Evolutionary conservation across 192 early-diverging fungal genomes (phyloP), one percentile per base, ranked within the genome.

Genomic region (Coemansia sp.): DNA sequence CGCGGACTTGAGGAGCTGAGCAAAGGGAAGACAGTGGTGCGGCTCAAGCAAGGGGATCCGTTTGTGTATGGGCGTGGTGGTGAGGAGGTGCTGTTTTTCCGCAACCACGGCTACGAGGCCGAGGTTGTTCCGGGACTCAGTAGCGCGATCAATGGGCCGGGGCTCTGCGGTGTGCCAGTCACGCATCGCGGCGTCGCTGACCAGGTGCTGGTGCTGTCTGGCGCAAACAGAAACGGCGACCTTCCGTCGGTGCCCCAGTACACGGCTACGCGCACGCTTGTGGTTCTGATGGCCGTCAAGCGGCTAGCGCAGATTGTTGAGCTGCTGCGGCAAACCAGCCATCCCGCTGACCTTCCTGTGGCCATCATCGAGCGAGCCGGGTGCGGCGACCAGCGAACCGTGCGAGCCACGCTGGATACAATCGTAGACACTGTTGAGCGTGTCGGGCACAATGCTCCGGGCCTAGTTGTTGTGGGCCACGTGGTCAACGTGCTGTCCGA

Each of bases 21-120:
- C 5, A 77, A 81, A 22, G 90, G 89, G 39, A 74, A 84, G 68
- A 80, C 69, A 4, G 96, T 98, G 5, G 91, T 95, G 49, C 82
- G 96, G 46, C 78, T 98, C 45, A 96, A 98, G 84, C 88, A 89
- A 48, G 96, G 96, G n/a, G 94, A 96, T 63, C 93, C 93, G 22
- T 93, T 95, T 69, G 85, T 98, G 47, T 98, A 94, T 69, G 95
- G 94, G 9, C 90, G 95, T 13, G 95, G 94, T 21, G 94, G 89
- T 15, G 96, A 98, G 72, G 96, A 98, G 72, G 76, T 94, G 10
- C 49, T 90, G 46, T 90, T 83, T 60, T 92, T 94, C 75, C 83
- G 86, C 16, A 73, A 85, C 19, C 77, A 84, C 62, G 95, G 94
- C 6, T 90, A 86, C 60, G 87, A 90, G 32, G 80, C 85, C 6